Base-by-base conservation (phyloP, 768 basidiomycete genomes). In the Leccinum imitatum region DNA sequence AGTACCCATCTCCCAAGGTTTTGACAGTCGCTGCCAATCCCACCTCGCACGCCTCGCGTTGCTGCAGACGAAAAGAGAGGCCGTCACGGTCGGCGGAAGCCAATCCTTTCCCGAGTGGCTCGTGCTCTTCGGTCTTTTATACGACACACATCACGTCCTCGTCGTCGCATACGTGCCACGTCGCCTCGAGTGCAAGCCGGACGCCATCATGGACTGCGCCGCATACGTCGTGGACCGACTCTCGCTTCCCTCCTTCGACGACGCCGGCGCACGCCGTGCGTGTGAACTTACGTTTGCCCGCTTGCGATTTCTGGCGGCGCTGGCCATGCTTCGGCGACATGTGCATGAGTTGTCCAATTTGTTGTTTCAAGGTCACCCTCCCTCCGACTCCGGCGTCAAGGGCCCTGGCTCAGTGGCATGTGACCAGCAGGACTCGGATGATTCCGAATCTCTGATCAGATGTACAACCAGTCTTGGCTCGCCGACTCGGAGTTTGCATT, bases 91-190 rank as follows among this genome's bases (percentile, higher is more conserved):
- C 30, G 10, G 30, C 30, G 30, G 27, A 30, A 30, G 27, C 27
- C 27, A 30, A 47, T 19, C 58, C 48, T 63, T 67, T 53, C 70
- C 70, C 14, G 69, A 73, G 50, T 69, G 70, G 71, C 47, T 71
- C 25, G 54, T 71, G 0, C 50, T 69, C 10, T 71, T 73, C 33
- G 67, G 67, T 15, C 63, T 72, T 51, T 7, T 62, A n/a, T 71
- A 63, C 19, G 69, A 67, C 27, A 21, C 46, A 0, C 61, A 58
- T 50, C 62, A 41, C 23, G 23, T 69, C n/a, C 63, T 61, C 17
- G 59, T 71, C 46, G 21, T 69, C 39, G 71, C 67, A 3, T 65
- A 61, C 39, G 35, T 71, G 39, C 71, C 70, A 13, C 52, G n/a
- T 52, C 57, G 50, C 48, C 35, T 27, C 53, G 13, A 47, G 37